Percentiles rank a stretch among this genome's conserved stretches.
phyloP scores from a whole-genome alignment of 1,284 basidiomycete genomes.

The Heterobasidion annosum region DNA sequence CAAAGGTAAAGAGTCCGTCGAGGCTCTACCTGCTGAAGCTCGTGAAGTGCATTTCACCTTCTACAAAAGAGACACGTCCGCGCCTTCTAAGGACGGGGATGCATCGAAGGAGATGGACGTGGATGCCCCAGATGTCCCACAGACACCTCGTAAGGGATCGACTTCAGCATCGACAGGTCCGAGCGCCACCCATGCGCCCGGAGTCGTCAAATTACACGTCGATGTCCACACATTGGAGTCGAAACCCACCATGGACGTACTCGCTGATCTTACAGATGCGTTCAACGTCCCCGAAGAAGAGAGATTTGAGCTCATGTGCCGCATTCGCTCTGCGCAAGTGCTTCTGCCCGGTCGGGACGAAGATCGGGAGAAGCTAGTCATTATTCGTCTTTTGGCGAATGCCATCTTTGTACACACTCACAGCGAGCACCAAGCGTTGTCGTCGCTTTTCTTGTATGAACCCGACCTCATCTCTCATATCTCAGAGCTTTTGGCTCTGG shows the following conservation, averaged over 20 bases:
- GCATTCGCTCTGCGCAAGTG: constrained; percentile 72
- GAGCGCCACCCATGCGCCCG: constrained; percentile 21
- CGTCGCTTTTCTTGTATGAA: constrained; percentile 89
- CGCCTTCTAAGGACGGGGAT: constrained; percentile 21
- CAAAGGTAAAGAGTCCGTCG: constrained; percentile 42
- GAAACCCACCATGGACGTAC: constrained; percentile 62
- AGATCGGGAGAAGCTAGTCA: constrained; percentile 75
- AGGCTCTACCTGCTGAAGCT: constrained; percentile 55
- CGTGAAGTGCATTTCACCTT: constrained; percentile 72
- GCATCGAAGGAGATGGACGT: constrained; percentile 32
- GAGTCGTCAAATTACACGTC: constrained; percentile 58
- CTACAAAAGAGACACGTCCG: constrained; percentile 45
- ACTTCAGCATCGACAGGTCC: constrained; percentile 13
- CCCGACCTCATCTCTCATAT: constrained; percentile 84
- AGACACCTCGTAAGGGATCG: constrained; percentile 23
- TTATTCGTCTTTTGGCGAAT: constrained; percentile 79
- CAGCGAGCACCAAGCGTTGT: constrained; percentile 69
- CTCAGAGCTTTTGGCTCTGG: constrained; percentile 83
- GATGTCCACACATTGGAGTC: constrained; percentile 49
- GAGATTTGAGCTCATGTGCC: constrained; percentile 85
- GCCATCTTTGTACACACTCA: constrained; percentile 86
- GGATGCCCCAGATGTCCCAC: constrained; percentile 30
- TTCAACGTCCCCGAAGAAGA: constrained; percentile 76
- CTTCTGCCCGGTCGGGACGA: constrained; percentile 48
- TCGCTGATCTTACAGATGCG: constrained; percentile 68